Conservation (phyloP, 441 rosid genomes). For the Theobroma grandiflorum region DNA sequence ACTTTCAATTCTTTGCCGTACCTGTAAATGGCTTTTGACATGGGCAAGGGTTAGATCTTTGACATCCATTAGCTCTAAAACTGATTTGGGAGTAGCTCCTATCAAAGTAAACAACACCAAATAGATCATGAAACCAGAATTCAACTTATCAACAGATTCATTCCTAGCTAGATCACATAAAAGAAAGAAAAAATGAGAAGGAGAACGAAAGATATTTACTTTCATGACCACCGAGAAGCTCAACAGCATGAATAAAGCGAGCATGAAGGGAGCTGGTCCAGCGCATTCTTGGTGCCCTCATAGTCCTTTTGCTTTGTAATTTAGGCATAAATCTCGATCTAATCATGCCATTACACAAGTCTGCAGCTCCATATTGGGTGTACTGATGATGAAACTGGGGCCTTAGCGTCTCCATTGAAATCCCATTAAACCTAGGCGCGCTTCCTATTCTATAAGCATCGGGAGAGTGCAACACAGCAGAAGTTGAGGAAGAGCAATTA, state of each 20-base stretch:
- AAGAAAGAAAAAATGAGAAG: background rate
- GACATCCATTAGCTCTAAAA: slow-evolving; percentile 55
- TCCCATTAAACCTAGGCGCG: slow-evolving; percentile 32
- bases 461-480: slow-evolving; percentile 11
- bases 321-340: slow-evolving; percentile 41
- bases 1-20: background rate
- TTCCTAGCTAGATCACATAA: background rate
- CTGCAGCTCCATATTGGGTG: slow-evolving; percentile 22
- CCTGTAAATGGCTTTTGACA: slow-evolving; percentile 60
- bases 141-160: background rate
- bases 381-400: slow-evolving; percentile 21
- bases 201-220: slow-evolving; percentile 30
- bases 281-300: slow-evolving; percentile 54
- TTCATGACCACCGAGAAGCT: slow-evolving; percentile 57
- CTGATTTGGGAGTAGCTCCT: slow-evolving; percentile 60
- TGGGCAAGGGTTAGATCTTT: slow-evolving; percentile 57
- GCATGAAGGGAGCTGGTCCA: slow-evolving; percentile 54
- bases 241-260: slow-evolving; percentile 51
- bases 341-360: slow-evolving; percentile 20
- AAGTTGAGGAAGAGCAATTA: slow-evolving; percentile 20
- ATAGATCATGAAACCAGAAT: background rate
- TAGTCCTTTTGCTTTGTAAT: slow-evolving; percentile 39
- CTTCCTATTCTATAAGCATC: slow-evolving; percentile 14
- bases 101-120: background rate
- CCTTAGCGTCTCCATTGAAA: slow-evolving; percentile 23